phyloP scores from a whole-genome alignment of 2,329 filamentous ascomycete species.

The Aspergillus glaucus region DNA sequence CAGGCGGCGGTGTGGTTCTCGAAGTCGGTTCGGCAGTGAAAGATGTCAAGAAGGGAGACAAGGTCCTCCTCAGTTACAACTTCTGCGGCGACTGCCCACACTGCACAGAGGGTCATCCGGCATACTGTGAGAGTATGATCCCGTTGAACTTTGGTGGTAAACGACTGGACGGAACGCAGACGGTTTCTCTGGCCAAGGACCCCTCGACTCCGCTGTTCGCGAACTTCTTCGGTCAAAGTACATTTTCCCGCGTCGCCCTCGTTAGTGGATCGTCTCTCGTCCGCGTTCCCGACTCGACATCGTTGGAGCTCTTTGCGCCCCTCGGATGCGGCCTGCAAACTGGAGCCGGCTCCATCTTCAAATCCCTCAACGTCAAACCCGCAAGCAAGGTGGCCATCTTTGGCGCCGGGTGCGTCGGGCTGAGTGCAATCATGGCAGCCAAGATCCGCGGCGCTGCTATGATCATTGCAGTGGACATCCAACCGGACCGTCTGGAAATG shows the following conservation, averaged over 20 bases:
- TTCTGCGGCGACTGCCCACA: slow-evolving; percentile 13
- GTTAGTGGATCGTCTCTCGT: slow-evolving; percentile 19
- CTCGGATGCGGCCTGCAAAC: slow-evolving; percentile 29
- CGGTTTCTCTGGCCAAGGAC: not conserved
- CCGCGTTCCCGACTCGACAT: slow-evolving; percentile 10
- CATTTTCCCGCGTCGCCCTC: slow-evolving; percentile 26
- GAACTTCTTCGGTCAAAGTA: slow-evolving; percentile 35
- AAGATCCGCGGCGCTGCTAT: slow-evolving; percentile 13
- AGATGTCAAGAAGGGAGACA: slow-evolving; percentile 39
- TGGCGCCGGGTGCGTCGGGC: slow-evolving; percentile 27
- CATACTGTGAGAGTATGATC: slow-evolving; percentile 11
- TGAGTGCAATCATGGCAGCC: slow-evolving; percentile 28
- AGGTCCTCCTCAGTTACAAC: slow-evolving; percentile 28
- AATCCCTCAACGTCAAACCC: slow-evolving; percentile 13
- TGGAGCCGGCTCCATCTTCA: slow-evolving; percentile 21
- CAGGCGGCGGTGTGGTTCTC: slow-evolving; percentile 47
- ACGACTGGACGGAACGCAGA: slow-evolving; percentile 6
- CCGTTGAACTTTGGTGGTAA: slow-evolving; percentile 11
- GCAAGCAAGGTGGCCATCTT: slow-evolving; percentile 22
- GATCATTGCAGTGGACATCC: slow-evolving; percentile 23
- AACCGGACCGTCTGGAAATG: slow-evolving; percentile 12
- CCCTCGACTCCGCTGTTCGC: slow-evolving; percentile 8
- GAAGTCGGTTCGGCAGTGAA: slow-evolving; percentile 38
- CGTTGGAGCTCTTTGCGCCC: slow-evolving; percentile 19
- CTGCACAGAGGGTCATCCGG: slow-evolving; percentile 12